Evolutionary conservation across 371 early-diverging fungal species (phyloP).

Genomic region (Mortierella sp.): DNA sequence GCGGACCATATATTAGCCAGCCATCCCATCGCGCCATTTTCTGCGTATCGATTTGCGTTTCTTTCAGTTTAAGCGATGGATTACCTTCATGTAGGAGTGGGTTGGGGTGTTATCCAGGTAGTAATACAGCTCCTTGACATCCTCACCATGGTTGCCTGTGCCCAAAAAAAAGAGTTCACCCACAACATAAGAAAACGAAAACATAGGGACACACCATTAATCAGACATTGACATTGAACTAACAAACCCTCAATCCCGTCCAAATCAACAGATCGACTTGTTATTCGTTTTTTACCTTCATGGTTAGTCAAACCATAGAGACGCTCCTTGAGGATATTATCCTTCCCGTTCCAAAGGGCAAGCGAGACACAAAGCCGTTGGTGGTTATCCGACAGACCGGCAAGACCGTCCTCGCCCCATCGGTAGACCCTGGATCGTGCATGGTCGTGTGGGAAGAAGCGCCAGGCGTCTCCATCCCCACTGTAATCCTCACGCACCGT

Average conservation of each 20-base stretch:
- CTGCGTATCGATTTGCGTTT: background rate
- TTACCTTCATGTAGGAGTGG: slow-evolving; percentile 58
- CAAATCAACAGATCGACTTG: background rate
- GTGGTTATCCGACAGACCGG: slow-evolving; percentile 53
- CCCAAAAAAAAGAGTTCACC: too few relatives aligned
- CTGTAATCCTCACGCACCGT: slow-evolving; percentile 55
- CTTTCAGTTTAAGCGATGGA: background rate
- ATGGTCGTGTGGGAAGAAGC: slow-evolving; percentile 53
- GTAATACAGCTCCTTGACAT: slow-evolving; percentile 56
- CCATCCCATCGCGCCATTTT: background rate
- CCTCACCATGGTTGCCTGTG: slow-evolving; percentile 56
- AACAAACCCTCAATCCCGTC: background rate
- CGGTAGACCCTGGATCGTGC: slow-evolving; percentile 53
- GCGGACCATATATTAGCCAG: slow-evolving; percentile 1
- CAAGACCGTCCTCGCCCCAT: slow-evolving; percentile 57
- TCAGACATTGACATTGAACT: background rate
- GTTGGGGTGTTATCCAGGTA: slow-evolving; percentile 52
- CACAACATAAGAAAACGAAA: background rate
- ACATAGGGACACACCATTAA: background rate
- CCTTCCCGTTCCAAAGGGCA: slow-evolving; percentile 56
- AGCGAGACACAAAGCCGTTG: slow-evolving; percentile 53
- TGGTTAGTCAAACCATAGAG: slow-evolving; percentile 55
- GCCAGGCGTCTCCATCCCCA: slow-evolving; percentile 52
- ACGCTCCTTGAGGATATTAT: slow-evolving; percentile 53
- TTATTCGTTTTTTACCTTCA: slow-evolving; percentile 35